Evolutionary conservation across 2,329 filamentous ascomycete species (phyloP), one percentile per base, ranked within the genome.

Genomic region (Cephalotrichum gorgonifer): DNA sequence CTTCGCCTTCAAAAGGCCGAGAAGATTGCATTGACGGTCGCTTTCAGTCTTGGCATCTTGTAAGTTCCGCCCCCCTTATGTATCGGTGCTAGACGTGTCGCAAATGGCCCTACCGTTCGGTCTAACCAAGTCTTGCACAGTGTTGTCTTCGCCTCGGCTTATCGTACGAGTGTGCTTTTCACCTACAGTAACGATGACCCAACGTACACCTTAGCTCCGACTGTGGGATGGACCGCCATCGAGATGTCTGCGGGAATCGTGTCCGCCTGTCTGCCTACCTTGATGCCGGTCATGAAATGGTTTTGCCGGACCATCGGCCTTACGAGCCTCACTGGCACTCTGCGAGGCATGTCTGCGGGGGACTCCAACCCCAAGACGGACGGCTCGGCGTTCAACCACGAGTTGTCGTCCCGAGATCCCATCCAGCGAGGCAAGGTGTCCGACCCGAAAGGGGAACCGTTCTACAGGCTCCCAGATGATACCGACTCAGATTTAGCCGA

Each of bases 231-330:
- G 73, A 71, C 70, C 6, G 63, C 63, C 4, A 69, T 75, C 52
- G 73, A 76, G 55, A 68, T 71, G 58, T 64, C 70, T 0, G 67
- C 69, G 0, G 75, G 73, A 45, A 74, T 79, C 53, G 63, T 75
- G 41, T 74, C 73, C 0, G 74, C 74, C 6, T 76, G 72, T 53
- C 68, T 77, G 0, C 75, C 75, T 0, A 75, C 74, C 1, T 61
- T 78, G 35, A 66, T 72, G 6, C 73, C 73, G 3, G 64, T 73
- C 14, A 54, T 75, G 28, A 60, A 62, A 3, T 17, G 55, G 9
- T 60, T 69, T 7, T 61, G 67, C 3, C 63, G 67, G 5, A 63
- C 59, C 3, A 53, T 71, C 11, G 66, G 70, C n/a, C 62, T 72
- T 17, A 71, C 69, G 50, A 55, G 58, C 9, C 43, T 58, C 6